These are phyloP conservation scores for Solanum sejunctum DNA, from an alignment of 257 asterid species.

Conservation along the genomic window DNA sequence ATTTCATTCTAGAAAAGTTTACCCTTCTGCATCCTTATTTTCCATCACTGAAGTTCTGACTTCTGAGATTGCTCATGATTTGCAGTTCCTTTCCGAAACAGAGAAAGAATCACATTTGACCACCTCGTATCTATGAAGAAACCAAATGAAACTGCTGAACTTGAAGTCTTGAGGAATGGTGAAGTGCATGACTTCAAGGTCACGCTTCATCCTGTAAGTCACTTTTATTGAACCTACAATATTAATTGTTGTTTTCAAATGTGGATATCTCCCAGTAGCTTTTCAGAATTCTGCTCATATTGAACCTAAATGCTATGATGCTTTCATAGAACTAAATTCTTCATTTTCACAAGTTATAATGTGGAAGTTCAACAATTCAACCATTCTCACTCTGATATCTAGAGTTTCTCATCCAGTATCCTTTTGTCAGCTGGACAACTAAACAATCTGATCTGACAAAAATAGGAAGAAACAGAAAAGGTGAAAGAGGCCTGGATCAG, in stretches of 20 bases:
- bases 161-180: constrained; percentile 69
- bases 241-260: not conserved
- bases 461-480: not conserved
- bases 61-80: not conserved
- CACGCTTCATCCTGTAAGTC: constrained; percentile 79
- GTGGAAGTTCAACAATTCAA: not conserved
- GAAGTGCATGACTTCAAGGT: constrained; percentile 53
- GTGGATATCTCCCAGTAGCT: not conserved
- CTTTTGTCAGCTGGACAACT: not conserved
- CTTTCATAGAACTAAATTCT: not conserved
- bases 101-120: constrained; percentile 92
- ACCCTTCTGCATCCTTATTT: not conserved
- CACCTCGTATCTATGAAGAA: constrained; percentile 98
- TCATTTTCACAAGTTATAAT: not conserved
- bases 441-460: not conserved
- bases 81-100: constrained; percentile 83
- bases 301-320: not conserved
- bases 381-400: not conserved
- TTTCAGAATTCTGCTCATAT: not conserved
- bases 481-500: not conserved
- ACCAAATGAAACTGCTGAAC: constrained; percentile 73
- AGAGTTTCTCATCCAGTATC: not conserved
- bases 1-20: not conserved
- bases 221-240: not conserved
- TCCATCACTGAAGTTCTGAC: not conserved